A percentile compares a stretch with the other conserved stretches of the same genome.
Conservation (phyloP, 1,284 basidiomycete species). For the Stereum hirsutum region DNA sequence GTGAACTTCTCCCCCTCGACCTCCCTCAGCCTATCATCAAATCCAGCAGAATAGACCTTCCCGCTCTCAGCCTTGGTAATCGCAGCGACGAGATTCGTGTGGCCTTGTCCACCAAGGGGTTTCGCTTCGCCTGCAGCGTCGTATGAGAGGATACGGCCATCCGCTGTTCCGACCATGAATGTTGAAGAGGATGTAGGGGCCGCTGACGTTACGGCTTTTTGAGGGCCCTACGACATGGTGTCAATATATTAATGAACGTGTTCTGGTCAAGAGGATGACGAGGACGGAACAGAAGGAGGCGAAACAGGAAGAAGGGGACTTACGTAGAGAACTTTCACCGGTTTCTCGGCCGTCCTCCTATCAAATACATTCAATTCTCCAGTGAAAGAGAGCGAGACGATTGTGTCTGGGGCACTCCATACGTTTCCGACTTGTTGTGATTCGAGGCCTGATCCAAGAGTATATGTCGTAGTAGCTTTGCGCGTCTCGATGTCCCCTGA, state of each 20-base stretch:
- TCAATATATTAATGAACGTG: not conserved
- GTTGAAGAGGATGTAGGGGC: constrained; percentile 40
- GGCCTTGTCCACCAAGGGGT: constrained; percentile 54
- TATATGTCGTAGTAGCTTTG: constrained; percentile 63
- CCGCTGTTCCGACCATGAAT: constrained; percentile 78
- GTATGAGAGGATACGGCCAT: constrained; percentile 73
- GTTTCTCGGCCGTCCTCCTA: constrained; percentile 51
- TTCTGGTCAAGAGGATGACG: not conserved
- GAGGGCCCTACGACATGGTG: constrained; percentile 60
- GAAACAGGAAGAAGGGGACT: constrained; percentile 10
- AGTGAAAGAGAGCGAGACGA: constrained; percentile 81
- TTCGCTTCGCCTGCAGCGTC: constrained; percentile 35
- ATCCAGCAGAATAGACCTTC: constrained; percentile 65
- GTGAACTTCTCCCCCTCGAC: constrained; percentile 46
- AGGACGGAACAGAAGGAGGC: constrained; percentile 2
- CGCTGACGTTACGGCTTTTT: constrained; percentile 71
- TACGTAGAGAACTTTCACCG: constrained; percentile 55
- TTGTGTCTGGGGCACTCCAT: constrained; percentile 64
- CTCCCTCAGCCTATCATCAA: constrained; percentile 74
- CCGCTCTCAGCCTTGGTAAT: constrained; percentile 43
- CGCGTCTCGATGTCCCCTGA: constrained; percentile 77
- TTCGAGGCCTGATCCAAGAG: constrained; percentile 57
- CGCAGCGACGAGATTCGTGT: constrained; percentile 65
- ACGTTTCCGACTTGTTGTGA: constrained; percentile 87
- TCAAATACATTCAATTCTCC: constrained; percentile 87